Evolutionary conservation across 2,329 filamentous ascomycete genomes (phyloP).

Genomic region (Macrophomina phaseolina): DNA sequence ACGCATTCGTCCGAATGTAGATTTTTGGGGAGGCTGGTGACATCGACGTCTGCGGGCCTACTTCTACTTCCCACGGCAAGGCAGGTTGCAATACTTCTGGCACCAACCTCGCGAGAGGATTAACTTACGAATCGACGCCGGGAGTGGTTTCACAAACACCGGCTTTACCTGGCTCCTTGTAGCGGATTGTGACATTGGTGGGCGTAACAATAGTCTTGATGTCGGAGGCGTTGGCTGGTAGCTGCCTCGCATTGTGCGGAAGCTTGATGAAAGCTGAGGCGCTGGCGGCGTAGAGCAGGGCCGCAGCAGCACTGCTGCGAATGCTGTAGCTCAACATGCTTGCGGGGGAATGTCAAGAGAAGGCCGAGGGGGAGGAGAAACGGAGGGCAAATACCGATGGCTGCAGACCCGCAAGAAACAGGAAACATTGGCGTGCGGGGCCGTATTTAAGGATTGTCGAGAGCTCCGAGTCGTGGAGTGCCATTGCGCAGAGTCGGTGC

Average conservation of each 20-base stretch:
- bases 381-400: background rate
- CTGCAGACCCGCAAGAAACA: background rate
- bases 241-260: constrained; percentile 21
- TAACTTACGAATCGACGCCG: constrained; percentile 52
- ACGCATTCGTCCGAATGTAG: too few species aligned
- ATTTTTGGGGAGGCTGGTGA: too few species aligned
- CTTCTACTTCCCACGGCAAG: too few species aligned
- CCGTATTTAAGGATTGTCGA: background rate
- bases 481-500: constrained; percentile 4
- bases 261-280: constrained; percentile 18
- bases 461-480: background rate
- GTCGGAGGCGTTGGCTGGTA: constrained; percentile 50
- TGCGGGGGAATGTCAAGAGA: background rate
- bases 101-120: background rate
- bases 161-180: constrained; percentile 57
- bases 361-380: background rate
- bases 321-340: constrained; percentile 2
- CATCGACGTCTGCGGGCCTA: too few species aligned
- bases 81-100: too few species aligned
- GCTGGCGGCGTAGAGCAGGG: constrained; percentile 4
- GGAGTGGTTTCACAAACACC: constrained; percentile 60
- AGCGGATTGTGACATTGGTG: constrained; percentile 53
- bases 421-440: background rate
- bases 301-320: constrained; percentile 10
- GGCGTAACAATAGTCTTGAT: constrained; percentile 54